phyloP scores from a whole-genome alignment of 2,329 filamentous ascomycete genomes.

The Stenocarpella maydis region DNA sequence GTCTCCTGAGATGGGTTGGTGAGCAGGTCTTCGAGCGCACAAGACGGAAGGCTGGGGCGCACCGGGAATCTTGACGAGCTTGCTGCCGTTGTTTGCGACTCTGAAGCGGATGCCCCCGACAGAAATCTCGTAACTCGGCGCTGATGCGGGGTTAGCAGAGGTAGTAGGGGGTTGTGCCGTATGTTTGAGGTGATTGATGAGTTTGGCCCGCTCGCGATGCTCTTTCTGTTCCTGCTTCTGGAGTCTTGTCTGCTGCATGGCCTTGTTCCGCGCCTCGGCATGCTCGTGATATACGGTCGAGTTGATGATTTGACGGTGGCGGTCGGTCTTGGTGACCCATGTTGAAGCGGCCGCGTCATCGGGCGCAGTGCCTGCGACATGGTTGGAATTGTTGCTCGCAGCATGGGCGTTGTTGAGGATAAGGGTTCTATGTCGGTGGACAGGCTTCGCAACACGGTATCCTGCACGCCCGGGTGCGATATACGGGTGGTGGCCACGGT shows the following conservation, averaged over 20 bases:
- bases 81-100: slow-evolving; percentile 81
- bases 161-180: slow-evolving; percentile 39
- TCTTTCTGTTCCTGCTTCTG: slow-evolving; percentile 63
- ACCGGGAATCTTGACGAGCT: slow-evolving; percentile 79
- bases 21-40: slow-evolving; percentile 38
- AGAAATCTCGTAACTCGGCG: slow-evolving; percentile 66
- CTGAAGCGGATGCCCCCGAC: slow-evolving; percentile 78
- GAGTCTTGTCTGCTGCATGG: slow-evolving; percentile 74
- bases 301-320: slow-evolving; percentile 85
- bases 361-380: slow-evolving; percentile 42
- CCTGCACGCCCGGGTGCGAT: slow-evolving; percentile 44
- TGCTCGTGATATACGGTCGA: slow-evolving; percentile 80
- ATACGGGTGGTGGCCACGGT: slow-evolving; percentile 42
- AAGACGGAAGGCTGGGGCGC: background rate
- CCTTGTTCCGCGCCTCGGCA: slow-evolving; percentile 70
- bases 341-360: slow-evolving; percentile 50
- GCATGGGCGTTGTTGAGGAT: slow-evolving; percentile 63
- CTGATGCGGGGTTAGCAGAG: slow-evolving; percentile 43
- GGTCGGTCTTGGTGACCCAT: slow-evolving; percentile 78
- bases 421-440: slow-evolving; percentile 63
- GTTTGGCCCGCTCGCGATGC: slow-evolving; percentile 66
- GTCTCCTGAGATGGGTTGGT: slow-evolving; percentile 57
- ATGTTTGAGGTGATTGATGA: slow-evolving; percentile 56
- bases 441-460: slow-evolving; percentile 48
- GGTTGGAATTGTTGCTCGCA: slow-evolving; percentile 43